Evolutionary conservation across 768 basidiomycete species (phyloP).

Genomic region (Tephrocybe sp.): DNA sequence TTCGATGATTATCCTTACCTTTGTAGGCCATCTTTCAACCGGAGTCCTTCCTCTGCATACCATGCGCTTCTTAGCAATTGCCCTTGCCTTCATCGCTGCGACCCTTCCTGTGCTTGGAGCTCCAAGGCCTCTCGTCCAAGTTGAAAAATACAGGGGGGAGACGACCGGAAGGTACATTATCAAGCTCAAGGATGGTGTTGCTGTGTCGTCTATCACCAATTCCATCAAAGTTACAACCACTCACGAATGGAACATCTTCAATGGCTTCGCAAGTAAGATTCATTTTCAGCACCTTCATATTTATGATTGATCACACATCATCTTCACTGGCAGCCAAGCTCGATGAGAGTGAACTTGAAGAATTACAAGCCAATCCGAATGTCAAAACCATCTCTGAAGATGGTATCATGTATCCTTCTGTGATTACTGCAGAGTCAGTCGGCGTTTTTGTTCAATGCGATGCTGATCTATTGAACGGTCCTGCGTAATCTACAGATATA

Average conservation of each 20-base stretch:
- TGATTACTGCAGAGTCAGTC: conserved; percentile 15
- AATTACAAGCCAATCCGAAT: conserved; percentile 17
- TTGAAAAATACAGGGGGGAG: background rate
- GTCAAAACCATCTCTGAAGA: conserved; percentile 15
- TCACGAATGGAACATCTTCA: conserved; percentile 24
- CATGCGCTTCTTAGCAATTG: background rate
- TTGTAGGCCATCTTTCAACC: too few relatives aligned
- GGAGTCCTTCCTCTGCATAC: too few relatives aligned
- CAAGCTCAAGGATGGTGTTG: conserved; percentile 27
- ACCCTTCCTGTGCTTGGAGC: too few relatives aligned
- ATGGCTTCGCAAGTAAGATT: conserved; percentile 27
- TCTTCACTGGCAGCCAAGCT: background rate
- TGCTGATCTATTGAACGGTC: too few relatives aligned
- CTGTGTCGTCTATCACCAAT: conserved; percentile 15
- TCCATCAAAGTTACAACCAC: conserved; percentile 1
- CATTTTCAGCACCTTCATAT: background rate
- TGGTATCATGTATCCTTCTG: conserved; percentile 21
- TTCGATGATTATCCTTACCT: too few relatives aligned
- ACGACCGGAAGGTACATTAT: conserved; percentile 28
- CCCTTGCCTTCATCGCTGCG: background rate
- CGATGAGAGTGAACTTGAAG: conserved; percentile 16
- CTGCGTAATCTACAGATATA: too few relatives aligned
- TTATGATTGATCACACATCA: background rate
- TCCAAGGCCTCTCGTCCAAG: background rate
- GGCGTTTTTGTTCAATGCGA: background rate